phyloP scores from a whole-genome alignment of 108 stramenopile species.

The Nannochloropsis salina region DNA sequence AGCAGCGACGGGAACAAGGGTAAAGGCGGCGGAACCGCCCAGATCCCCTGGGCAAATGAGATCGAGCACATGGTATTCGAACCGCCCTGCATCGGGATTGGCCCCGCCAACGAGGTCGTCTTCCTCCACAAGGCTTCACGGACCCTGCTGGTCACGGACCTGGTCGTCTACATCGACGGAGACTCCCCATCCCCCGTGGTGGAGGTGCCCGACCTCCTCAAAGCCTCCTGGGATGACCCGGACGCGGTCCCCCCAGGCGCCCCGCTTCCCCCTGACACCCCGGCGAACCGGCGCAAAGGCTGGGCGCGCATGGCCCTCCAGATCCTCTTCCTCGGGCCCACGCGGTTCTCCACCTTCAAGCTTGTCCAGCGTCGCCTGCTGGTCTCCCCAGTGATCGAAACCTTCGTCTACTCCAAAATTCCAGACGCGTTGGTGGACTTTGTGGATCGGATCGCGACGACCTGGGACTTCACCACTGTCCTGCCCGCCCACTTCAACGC shows the following conservation, averaged over 20 bases:
- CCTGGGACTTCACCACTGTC: slow-evolving; percentile 25
- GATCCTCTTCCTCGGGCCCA: slow-evolving; percentile 19
- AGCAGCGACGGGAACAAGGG: not conserved
- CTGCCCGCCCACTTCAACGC: slow-evolving; percentile 31
- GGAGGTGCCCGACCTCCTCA: not conserved
- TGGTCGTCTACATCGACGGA: slow-evolving; percentile 47
- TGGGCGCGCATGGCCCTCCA: slow-evolving; percentile 31
- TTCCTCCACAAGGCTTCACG: slow-evolving; percentile 69
- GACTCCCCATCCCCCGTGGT: not conserved
- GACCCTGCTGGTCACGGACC: slow-evolving; percentile 76
- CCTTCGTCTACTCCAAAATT: slow-evolving; percentile 18
- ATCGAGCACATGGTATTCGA: slow-evolving; percentile 31
- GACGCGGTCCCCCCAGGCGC: not conserved
- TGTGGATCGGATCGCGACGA: slow-evolving; percentile 20
- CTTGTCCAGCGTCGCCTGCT: slow-evolving; percentile 10
- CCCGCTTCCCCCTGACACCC: not conserved
- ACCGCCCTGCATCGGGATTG: slow-evolving; percentile 33
- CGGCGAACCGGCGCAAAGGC: not conserved
- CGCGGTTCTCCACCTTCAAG: slow-evolving; percentile 26
- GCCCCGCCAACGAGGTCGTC: slow-evolving; percentile 64
- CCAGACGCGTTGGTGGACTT: slow-evolving; percentile 28
- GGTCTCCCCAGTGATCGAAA: slow-evolving; percentile 18
- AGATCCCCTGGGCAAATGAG: slow-evolving; percentile 35
- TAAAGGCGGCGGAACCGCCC: slow-evolving; percentile 6
- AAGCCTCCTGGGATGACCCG: not conserved